These are phyloP conservation scores for Dryadomyces sulphureus DNA, from an alignment of 2,329 filamentous ascomycete species.

Conservation along the genomic window DNA sequence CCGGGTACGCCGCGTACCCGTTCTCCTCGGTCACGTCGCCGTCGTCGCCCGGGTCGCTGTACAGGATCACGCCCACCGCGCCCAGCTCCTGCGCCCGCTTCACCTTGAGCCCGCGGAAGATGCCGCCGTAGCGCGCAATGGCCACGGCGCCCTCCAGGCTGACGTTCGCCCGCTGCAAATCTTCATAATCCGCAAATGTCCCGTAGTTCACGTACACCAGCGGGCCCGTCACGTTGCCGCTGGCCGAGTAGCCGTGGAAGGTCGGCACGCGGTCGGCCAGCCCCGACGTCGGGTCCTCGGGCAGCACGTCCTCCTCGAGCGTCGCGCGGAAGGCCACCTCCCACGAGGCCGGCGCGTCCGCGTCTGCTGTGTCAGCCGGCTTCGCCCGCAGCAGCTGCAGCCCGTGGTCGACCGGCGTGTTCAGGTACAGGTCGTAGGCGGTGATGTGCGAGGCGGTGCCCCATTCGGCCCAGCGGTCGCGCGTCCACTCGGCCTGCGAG, in stretches of 20 bases:
- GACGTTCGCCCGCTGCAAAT: constrained; percentile 60
- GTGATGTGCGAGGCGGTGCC: constrained; percentile 50
- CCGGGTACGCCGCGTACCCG: constrained; percentile 64
- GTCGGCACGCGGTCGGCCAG: constrained; percentile 63
- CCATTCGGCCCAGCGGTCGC: constrained; percentile 57
- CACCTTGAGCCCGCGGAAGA: constrained; percentile 83
- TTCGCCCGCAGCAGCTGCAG: constrained; percentile 46
- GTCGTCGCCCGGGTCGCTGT: constrained; percentile 82
- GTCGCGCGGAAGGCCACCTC: constrained; percentile 63
- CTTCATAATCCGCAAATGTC: constrained; percentile 72
- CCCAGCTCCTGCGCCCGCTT: constrained; percentile 85
- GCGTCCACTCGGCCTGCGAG: constrained; percentile 60
- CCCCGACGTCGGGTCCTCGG: constrained; percentile 67
- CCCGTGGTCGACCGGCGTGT: constrained; percentile 59
- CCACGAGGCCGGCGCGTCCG: constrained; percentile 31
- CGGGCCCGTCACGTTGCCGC: constrained; percentile 74
- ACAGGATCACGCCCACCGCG: constrained; percentile 74
- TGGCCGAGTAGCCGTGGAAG: constrained; percentile 91
- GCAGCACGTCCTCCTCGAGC: constrained; percentile 69
- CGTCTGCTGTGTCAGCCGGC: constrained; percentile 9
- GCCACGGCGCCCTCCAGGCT: constrained; percentile 74
- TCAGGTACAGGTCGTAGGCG: constrained; percentile 63
- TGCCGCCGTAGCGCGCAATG: constrained; percentile 67
- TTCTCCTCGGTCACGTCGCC: constrained; percentile 68
- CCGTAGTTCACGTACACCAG: constrained; percentile 90